Base-by-base conservation (phyloP, 108 stramenopile species). In the Fistulifera pelliculosa region DNA sequence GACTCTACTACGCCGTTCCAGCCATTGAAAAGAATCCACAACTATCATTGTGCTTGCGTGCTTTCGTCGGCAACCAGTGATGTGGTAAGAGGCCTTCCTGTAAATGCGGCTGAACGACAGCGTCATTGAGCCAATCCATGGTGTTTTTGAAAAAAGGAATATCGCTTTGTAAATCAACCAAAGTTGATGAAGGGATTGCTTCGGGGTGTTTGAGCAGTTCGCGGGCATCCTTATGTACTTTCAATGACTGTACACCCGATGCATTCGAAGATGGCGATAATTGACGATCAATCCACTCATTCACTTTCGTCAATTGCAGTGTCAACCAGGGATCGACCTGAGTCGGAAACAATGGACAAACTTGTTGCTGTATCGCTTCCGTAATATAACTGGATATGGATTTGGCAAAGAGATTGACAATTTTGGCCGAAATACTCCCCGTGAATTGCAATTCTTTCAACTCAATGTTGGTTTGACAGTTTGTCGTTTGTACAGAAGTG, bases 1-100 rank as follows among this genome's bases (percentile, higher is more conserved):
- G 70, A 66, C 45, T 60, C 39, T 11, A 88, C 44, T 48, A 81
- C 40, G 2, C 87, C 87, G 55, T 81, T 82, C 25, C 81, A 25
- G 0, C 87, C 87, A 19, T 68, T 69, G 59, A 77, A 87, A 49
- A 68, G 54, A 62, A 76, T 0, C 79, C 79, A 58, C 79, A 80
- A 48, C 63, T 43, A 35, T 3, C 3, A 3, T 35, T 8, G 3
- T 35, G 6, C 31, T 3, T 35, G 6, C 8, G 31, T n/a, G n/a
- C n/a, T 6, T 35, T 35, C 3, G 3, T 35, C 31, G 31, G 31
- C 8, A 35, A 35, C 31, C 73, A 56, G 44, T 72, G 47, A 58
- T 69, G 56, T 23, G 61, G 53, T 21, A 66, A 66, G 15, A 74
- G 54, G 26, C 65, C 68, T 53, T 79, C 58, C 27, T 35, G 3